Base-by-base conservation (phyloP, 179 eudicot species). In the Amaranthus tricolor region DNA sequence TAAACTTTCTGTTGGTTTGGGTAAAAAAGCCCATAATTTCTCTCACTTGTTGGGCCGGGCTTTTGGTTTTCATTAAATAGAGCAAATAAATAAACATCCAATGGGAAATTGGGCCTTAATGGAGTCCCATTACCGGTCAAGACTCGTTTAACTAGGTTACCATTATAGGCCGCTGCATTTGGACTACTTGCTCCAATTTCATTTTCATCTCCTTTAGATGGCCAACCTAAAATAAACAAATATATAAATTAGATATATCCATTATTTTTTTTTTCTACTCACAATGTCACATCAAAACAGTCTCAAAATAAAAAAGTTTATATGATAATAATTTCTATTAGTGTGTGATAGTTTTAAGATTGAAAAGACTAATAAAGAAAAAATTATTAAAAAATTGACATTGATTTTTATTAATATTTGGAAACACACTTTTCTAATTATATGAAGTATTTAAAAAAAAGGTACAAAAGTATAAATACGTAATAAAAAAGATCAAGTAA, bases 161-260 rank as follows among this genome's bases (percentile, higher is more conserved):
- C 97, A 61, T 91, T 94, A 62, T 94, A 94, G 62, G 89, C 85
- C 6, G 88, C 92, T 0, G 96, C 98, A 57, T 94, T 94, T 31
- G 62, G 79, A 4, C 16, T 60, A 1, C 83, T 68, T 0, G 98
- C 93, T 0, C 97, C 97, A 4, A 58, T 53, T 65, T 94, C 97
- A 10, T 83, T 80, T 62, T 77, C 78, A 63, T 88, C 98, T 0
- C 98, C 98, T 54, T 82, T 77, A 1, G 92, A 85, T 0, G 98
- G 98, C 98, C 98, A 91, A 0, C 98, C 72, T 69, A 6, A 7
- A 17, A 47, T n/a, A 17, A 16, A 45, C 17, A n/a, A 14, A 7
- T 6, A 16, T 0, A 31, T 31, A 31, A 1, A 31, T 31, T 31
- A 31, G 40, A 31, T 31, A 1, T 31, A 31, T 31, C 3, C 40